phyloP scores from a whole-genome alignment of 768 basidiomycete species.

The Amanita rubescens region DNA sequence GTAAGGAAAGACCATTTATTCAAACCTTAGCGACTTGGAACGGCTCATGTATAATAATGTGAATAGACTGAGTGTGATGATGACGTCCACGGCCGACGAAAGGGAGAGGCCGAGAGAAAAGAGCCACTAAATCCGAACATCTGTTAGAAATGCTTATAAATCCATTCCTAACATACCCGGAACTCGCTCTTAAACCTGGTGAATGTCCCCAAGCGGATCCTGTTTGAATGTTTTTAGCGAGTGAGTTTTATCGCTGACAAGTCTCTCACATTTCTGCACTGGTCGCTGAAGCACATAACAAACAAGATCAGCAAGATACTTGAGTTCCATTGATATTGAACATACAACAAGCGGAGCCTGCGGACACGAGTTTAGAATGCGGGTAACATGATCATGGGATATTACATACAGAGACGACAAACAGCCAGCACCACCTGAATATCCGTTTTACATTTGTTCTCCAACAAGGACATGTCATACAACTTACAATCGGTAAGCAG shows the following conservation, averaged over 20 bases:
- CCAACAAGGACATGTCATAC: not conserved
- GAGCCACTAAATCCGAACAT: conserved; percentile 30
- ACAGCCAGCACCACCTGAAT: conserved; percentile 18
- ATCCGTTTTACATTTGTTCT: not conserved
- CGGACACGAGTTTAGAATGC: not conserved
- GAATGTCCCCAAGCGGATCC: conserved; percentile 16
- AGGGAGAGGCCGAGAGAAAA: conserved; percentile 38
- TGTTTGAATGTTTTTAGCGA: conserved; percentile 1
- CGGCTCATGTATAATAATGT: conserved; percentile 24
- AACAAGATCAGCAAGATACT: not conserved
- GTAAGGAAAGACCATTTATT: not conserved
- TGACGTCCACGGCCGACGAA: conserved; percentile 31
- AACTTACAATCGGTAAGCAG: conserved; percentile 18
- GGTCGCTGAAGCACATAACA: conserved; percentile 10
- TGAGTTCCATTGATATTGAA: not conserved
- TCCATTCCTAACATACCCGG: conserved; percentile 10
- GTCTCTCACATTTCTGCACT: conserved; percentile 18
- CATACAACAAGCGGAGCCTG: conserved; percentile 6
- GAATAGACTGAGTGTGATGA: conserved; percentile 29
- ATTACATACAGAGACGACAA: conserved; percentile 17
- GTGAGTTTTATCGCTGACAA: not conserved
- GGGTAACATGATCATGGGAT: not conserved
- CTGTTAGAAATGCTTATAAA: not conserved
- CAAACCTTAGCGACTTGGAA: conserved; percentile 23
- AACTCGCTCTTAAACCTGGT: conserved; percentile 13